A percentile compares a stretch with the other conserved stretches of the same genome.
phyloP scores from a whole-genome alignment of 2,329 filamentous ascomycete species.

The Anisogramma anomala region DNA sequence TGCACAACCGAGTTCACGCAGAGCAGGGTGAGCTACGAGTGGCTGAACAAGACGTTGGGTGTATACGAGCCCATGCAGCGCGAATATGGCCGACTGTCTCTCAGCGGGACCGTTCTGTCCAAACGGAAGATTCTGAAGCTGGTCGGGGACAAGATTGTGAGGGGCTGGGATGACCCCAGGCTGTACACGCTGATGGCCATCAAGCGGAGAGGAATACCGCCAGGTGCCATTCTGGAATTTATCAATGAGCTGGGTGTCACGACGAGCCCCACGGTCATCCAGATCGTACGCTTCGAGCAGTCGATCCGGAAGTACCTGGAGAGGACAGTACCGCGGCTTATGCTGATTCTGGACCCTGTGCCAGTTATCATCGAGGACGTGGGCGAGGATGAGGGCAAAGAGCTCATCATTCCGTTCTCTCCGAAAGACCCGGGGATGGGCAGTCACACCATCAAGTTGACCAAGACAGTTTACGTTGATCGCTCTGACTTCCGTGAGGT shows the following conservation, averaged over 20 bases:
- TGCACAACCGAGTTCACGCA: constrained; percentile 14
- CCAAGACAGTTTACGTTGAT: constrained; percentile 58
- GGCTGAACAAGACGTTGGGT: constrained; percentile 67
- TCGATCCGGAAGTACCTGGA: constrained; percentile 79
- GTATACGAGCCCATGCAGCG: constrained; percentile 91
- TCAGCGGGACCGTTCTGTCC: constrained; percentile 74
- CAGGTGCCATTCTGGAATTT: constrained; percentile 79
- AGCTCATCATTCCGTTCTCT: constrained; percentile 59
- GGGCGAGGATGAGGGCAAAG: constrained; percentile 48
- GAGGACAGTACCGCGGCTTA: constrained; percentile 73
- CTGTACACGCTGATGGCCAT: constrained; percentile 80
- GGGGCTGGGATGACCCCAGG: constrained; percentile 83
- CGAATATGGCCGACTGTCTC: constrained; percentile 53
- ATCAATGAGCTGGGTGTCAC: constrained; percentile 87
- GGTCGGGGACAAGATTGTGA: constrained; percentile 57
- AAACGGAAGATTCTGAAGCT: constrained; percentile 76
- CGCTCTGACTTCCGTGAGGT: constrained; percentile 57
- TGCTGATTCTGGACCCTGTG: constrained; percentile 80
- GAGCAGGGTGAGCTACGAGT: constrained; percentile 71
- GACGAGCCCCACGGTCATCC: constrained; percentile 66
- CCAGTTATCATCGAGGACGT: constrained; percentile 72
- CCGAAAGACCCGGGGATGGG: constrained; percentile 23
- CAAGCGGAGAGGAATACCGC: constrained; percentile 73
- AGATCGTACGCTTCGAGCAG: constrained; percentile 74
- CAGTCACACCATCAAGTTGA: constrained; percentile 34